Percentiles rank a stretch among this genome's conserved stretches.
These are phyloP conservation scores for Xylaria multiplex DNA, from an alignment of 2,329 filamentous ascomycete species.

Conservation along the genomic window DNA sequence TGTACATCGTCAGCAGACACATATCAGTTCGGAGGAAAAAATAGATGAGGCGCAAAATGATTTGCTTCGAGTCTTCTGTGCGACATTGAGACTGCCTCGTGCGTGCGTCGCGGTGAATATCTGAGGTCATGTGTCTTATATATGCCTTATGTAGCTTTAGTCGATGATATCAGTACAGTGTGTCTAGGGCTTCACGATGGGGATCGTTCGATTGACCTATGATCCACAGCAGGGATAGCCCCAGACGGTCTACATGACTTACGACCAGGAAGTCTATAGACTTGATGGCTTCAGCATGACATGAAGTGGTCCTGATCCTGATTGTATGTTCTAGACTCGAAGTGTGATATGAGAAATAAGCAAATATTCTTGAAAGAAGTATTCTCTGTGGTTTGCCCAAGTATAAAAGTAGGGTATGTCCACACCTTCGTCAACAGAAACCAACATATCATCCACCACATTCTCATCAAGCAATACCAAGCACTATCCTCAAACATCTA, in stretches of 20 bases:
- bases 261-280: neutral
- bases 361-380: neutral
- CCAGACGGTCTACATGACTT: neutral
- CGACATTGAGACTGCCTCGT: neutral
- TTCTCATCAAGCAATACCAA: conserved; percentile 13
- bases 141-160: neutral
- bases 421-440: conserved; percentile 3
- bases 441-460: conserved; percentile 17
- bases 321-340: neutral
- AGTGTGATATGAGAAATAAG: neutral
- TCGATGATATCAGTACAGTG: neutral
- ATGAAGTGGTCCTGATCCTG: neutral
- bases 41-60: conserved; percentile 1
- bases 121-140: conserved; percentile 23
- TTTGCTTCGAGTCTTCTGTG: neutral
- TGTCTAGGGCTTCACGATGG: neutral
- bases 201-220: neutral
- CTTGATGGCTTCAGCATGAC: neutral
- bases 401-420: conserved; percentile 22
- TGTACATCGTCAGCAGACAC: conserved; percentile 5
- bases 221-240: neutral
- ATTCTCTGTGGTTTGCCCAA: neutral
- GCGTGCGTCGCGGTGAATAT: neutral
- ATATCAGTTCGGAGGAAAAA: neutral
- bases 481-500: conserved; percentile 5